Base-by-base conservation (phyloP, 116 monocot genomes). In the Phalaenopsis hybrid region DNA sequence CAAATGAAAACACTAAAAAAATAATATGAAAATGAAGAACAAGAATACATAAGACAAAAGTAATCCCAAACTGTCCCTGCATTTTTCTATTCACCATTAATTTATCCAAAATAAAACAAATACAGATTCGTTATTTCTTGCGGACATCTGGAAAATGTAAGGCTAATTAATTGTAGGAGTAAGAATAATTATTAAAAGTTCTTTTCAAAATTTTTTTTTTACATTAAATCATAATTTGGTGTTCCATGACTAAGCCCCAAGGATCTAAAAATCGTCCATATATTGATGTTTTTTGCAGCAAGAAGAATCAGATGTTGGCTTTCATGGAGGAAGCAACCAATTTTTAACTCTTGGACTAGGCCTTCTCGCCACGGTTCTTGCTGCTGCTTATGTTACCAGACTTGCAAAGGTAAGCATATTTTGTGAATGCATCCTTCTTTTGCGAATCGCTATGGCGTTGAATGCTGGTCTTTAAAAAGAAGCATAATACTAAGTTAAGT, bases 281-380 rank as follows among this genome's bases (percentile, higher is more conserved):
- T n/a, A 3, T 76, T 59, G 13, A n/a, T 52, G 55, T 57, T 37
- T 51, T 8, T 52, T 84, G 79, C 78, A 90, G 90, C 90, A 90
- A 86, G 90, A 90, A 75, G 90, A 90, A 83, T 90, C 90, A 25
- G 90, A 86, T 4, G 59, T 82, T 46, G 87, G 86, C 18, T 78
- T 90, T 34, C 67, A 82, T 45, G 90, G 90, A 82, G 90, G 90
- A 76, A 88, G 88, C 79, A 85, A 80, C 44, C 90, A 90, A 81
- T 75, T 90, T 73, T 48, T 88, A 80, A 88, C 88, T 72, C 78
- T 90, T 41, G 90, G 90, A 20, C 45, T 86, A 33, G 90, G 90
- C 63, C 80, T 90, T 11, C 77, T 90, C 81, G 83, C 84, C 79
- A 90, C 90, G 68, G 88, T 86, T 48, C 28, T 88, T 11, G 90